phyloP scores from a whole-genome alignment of 495 filamentous ascomycete species.

The Cryomyces minteri region DNA sequence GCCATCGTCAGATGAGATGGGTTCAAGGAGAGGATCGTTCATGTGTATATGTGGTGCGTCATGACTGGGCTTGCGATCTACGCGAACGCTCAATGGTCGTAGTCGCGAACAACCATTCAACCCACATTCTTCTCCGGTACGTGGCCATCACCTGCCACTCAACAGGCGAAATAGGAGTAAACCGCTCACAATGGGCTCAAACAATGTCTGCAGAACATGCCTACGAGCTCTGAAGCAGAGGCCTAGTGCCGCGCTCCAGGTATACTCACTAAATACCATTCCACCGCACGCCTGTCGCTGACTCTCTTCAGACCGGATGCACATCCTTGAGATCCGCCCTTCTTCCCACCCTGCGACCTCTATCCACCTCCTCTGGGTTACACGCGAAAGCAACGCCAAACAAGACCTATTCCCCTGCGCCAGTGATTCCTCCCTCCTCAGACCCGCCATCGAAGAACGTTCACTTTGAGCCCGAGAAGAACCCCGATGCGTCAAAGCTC shows the following conservation, averaged over 20 bases:
- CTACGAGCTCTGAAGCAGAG: neutral
- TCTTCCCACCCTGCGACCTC: neutral
- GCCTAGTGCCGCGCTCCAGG: neutral
- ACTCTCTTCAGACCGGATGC: neutral
- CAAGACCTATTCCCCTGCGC: neutral
- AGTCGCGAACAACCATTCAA: too few relatives aligned
- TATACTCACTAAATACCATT: neutral
- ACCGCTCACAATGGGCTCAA: neutral
- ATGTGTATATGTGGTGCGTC: too few relatives aligned
- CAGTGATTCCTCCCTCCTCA: neutral
- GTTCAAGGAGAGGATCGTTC: too few relatives aligned
- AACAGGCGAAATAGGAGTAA: too few relatives aligned
- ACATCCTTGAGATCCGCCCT: neutral
- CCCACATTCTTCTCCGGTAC: too few relatives aligned
- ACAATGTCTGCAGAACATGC: neutral
- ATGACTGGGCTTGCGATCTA: too few relatives aligned
- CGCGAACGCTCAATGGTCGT: too few relatives aligned
- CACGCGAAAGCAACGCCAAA: neutral
- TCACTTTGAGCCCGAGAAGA: neutral
- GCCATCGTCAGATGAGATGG: too few relatives aligned
- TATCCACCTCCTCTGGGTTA: neutral
- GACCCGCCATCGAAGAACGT: neutral
- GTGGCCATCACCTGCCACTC: too few relatives aligned
- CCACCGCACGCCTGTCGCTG: neutral
- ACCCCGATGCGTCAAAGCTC: neutral